Base-by-base conservation (phyloP, 1,284 basidiomycete species). In the Leccinum griseonigrum region DNA sequence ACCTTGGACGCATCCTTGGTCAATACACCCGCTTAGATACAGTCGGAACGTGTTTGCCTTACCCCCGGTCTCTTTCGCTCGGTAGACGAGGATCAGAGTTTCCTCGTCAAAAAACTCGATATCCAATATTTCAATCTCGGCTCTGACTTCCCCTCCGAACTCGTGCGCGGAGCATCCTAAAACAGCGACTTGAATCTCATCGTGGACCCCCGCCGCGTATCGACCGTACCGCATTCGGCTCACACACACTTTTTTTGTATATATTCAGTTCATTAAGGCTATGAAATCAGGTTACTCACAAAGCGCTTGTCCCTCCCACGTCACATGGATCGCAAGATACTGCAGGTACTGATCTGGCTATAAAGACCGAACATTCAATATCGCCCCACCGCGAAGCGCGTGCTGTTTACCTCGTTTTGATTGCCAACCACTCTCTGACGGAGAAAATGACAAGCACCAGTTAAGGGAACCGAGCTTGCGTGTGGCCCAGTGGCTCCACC, bases 21-120 rank as follows among this genome's bases (percentile, higher is more conserved):
- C 11, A 68, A 63, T 38, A 59, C 59, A 63, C 64, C 57, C 65
- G 64, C 54, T 54, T 57, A 65, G 58, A 59, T 60, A 69, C 61
- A 61, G 56, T 69, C 56, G 32, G 63, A 66, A 76, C 81, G 71
- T 72, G 85, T 82, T 77, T 66, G 76, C 74, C 71, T 74, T 67
- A 68, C 74, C 75, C 50, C 75, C 73, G 64, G 26, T 67, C 26
- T 62, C 71, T 63, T 65, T 65, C 53, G 71, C 70, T 70, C 78
- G 81, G 76, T 84, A 86, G 62, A 90, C 80, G 66, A 90, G 77
- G 66, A 90, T 79, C 60, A 90, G 70, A 68, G 73, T 78, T 71
- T 87, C 81, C 68, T 90, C 86, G 77, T 92, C 90, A 71, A 92
- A 91, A 75, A 92, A 92, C 61, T 89, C 87, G 59, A 78, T 80